phyloP scores from a whole-genome alignment of 2,329 filamentous ascomycete genomes.

The Lecanosticta acicola region DNA sequence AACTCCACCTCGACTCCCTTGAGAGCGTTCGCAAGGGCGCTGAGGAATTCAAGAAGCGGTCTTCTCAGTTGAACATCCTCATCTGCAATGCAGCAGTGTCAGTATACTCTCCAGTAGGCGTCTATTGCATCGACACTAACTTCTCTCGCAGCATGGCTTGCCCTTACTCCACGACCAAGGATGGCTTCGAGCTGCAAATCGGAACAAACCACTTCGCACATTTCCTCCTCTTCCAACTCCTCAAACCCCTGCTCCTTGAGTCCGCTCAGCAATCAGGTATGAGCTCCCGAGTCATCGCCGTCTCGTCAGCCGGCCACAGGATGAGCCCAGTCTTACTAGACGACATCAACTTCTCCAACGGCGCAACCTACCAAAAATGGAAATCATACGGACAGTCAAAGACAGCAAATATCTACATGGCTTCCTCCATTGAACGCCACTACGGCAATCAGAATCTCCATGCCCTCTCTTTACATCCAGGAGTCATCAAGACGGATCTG shows the following conservation, averaged over 20 bases:
- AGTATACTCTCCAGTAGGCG: neutral
- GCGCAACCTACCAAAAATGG: conserved; percentile 32
- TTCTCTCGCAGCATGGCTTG: conserved; percentile 36
- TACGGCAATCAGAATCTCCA: conserved; percentile 44
- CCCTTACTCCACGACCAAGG: conserved; percentile 36
- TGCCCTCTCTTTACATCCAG: conserved; percentile 43
- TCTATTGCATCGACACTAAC: neutral
- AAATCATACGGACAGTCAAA: conserved; percentile 47
- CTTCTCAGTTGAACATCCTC: conserved; percentile 37
- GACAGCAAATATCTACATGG: conserved; percentile 47
- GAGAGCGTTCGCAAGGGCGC: conserved; percentile 32
- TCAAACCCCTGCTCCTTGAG: conserved; percentile 41
- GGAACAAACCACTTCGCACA: conserved; percentile 47
- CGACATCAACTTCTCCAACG: conserved; percentile 36
- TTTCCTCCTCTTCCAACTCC: conserved; percentile 50
- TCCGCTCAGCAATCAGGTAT: conserved; percentile 36
- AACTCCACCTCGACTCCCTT: conserved; percentile 31
- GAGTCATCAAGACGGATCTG: conserved; percentile 35
- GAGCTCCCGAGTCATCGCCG: conserved; percentile 44
- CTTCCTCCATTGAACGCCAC: conserved; percentile 48
- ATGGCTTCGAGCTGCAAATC: conserved; percentile 44
- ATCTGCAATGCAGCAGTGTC: conserved; percentile 21
- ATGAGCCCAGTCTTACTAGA: conserved; percentile 32
- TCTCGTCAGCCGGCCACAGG: conserved; percentile 44
- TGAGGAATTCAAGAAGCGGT: conserved; percentile 28